These are phyloP conservation scores for Colletotrichum sp. DNA, from an alignment of 2,329 filamentous ascomycete genomes.

Conservation along the genomic window DNA sequence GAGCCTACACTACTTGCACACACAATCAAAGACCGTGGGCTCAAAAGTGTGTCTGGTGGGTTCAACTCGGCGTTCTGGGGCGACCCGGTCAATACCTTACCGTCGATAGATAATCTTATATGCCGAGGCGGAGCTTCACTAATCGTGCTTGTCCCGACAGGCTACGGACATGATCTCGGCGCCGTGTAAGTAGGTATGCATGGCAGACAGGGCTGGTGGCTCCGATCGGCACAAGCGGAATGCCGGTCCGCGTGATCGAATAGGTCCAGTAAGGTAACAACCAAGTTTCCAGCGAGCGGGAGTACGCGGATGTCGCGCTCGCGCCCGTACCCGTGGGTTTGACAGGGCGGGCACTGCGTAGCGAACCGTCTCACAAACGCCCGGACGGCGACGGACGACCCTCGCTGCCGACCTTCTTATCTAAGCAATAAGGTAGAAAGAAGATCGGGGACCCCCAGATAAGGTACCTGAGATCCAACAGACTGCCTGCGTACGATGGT, in stretches of 20 bases:
- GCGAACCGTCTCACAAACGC: background rate
- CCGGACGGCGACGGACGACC: background rate
- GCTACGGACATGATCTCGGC: background rate
- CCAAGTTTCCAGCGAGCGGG: background rate
- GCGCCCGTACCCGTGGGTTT: background rate
- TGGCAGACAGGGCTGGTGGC: background rate
- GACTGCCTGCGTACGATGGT: background rate
- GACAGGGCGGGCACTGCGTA: background rate
- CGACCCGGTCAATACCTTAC: background rate
- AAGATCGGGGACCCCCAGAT: background rate
- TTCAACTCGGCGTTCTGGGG: background rate
- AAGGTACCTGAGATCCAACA: background rate
- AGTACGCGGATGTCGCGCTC: background rate
- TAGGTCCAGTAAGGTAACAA: background rate
- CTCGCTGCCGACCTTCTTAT: background rate
- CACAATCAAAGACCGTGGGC: background rate
- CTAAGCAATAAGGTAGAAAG: background rate
- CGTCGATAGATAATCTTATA: background rate
- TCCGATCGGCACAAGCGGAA: background rate
- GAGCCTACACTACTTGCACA: background rate
- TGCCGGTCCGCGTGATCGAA: background rate
- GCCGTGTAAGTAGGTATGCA: background rate
- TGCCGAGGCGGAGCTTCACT: background rate
- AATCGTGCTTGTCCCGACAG: background rate
- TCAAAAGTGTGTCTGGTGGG: background rate